Base-by-base conservation (phyloP, 2,329 filamentous ascomycete species). In the Epichloe bromicola region DNA sequence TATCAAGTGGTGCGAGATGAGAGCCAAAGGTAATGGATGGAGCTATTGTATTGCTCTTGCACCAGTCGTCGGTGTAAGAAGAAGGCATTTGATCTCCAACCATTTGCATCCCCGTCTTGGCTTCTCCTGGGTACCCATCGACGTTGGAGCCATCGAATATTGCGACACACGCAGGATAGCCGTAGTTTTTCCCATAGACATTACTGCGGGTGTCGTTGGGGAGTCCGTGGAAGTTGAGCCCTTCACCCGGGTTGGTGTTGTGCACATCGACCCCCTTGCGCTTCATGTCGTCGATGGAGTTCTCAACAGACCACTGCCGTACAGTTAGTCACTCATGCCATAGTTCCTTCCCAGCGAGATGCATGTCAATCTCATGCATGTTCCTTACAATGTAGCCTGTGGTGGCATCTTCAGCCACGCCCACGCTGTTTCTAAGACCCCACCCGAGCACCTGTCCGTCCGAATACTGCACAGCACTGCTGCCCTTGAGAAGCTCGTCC, bases 371-470 rank as follows among this genome's bases (percentile, higher is more conserved):
- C 43, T n/a, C n/a, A 34, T 33, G 2, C 4, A 15, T 11, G 4
- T 1, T 34, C 11, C 59, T 49, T 54, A 62, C 60, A 49, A 78
- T 69, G 19, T 68, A 66, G 4, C 75, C 72, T 2, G 70, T 71
- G 7, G 60, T 52, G 3, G 69, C 72, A 52, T 84, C 70, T 62
- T 84, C 80, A 30, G 71, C 81, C 4, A 87, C 66, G 14, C 83
- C 83, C 3, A 86, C 82, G 3, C 78, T 79, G 63, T 88, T 88
- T 30, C 83, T 72, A 26, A 88, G 69, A 17, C 84, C 83, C 82
- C 82, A 86, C 15, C 80, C 75, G 4, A 77, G 60, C 3, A 73
- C 56, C 6, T 57, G 57, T 12, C 74, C 74, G 15, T 75, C 53
- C 67, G 69, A 58, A 48, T 73, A 75, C 46, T 74, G 62, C 54